Evolutionary conservation across 2,329 filamentous ascomycete genomes (phyloP).

Genomic region (Ceratocystis eucalypticola): DNA sequence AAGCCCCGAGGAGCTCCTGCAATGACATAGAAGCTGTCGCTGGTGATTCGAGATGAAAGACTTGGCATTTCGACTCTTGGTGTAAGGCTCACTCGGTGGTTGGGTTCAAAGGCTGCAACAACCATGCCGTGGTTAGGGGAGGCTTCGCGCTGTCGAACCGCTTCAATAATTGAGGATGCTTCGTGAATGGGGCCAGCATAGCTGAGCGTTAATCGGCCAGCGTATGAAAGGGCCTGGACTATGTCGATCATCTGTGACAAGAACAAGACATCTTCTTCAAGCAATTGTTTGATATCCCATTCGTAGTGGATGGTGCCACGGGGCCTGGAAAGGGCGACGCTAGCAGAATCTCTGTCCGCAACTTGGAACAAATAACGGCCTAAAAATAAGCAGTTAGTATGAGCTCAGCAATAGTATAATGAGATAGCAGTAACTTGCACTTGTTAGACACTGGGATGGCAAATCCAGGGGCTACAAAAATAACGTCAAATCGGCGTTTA

Average conservation of each 20-base stretch:
- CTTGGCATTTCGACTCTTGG: constrained; percentile 22
- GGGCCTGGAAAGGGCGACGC: neutral
- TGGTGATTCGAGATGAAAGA: constrained; percentile 23
- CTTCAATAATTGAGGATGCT: neutral
- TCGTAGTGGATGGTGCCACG: neutral
- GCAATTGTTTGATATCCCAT: constrained; percentile 14
- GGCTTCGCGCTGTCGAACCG: neutral
- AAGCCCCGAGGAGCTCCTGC: constrained; percentile 45
- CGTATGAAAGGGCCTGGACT: constrained; percentile 4
- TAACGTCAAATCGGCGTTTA: constrained; percentile 2
- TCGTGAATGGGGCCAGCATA: constrained; percentile 4
- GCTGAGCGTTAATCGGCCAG: neutral
- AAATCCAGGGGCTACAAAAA: neutral
- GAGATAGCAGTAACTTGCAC: constrained; percentile 24
- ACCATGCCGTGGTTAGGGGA: constrained; percentile 14
- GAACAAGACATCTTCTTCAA: constrained; percentile 8
- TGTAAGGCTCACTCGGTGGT: constrained; percentile 22
- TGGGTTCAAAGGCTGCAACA: constrained; percentile 16
- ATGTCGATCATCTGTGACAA: constrained; percentile 9
- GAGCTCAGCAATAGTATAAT: neutral
- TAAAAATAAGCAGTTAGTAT: neutral
- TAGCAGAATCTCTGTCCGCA: neutral
- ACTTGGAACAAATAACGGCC: constrained; percentile 12
- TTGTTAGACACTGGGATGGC: constrained; percentile 22
- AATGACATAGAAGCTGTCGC: constrained; percentile 38